Percentiles rank a stretch among this genome's conserved stretches.
phyloP scores from a whole-genome alignment of 768 basidiomycete species.

The Boletus subparvulus region DNA sequence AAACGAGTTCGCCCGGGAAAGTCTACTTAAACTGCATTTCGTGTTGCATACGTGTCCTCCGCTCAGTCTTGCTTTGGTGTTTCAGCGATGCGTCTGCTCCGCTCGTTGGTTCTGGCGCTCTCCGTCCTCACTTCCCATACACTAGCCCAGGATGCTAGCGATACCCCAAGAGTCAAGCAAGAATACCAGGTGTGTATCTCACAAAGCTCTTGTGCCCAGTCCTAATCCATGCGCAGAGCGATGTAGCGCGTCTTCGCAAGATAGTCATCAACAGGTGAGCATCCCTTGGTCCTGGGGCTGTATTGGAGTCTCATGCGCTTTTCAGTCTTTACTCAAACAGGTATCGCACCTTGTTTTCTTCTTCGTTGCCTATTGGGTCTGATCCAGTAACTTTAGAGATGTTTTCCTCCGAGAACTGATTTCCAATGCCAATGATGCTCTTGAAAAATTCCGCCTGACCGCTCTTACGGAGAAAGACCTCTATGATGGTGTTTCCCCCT shows the following conservation, averaged over 20 bases:
- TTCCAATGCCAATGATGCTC: slow-evolving; percentile 94
- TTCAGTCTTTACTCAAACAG: slow-evolving; percentile 79
- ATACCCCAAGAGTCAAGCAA: slow-evolving; percentile 54
- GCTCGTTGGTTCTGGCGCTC: slow-evolving; percentile 48
- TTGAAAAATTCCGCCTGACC: slow-evolving; percentile 90
- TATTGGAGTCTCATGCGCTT: slow-evolving; percentile 11
- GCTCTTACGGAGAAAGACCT: slow-evolving; percentile 74
- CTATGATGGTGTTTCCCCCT: slow-evolving; percentile 64
- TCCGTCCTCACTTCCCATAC: slow-evolving; percentile 44
- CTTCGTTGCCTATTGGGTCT: background rate
- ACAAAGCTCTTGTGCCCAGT: background rate
- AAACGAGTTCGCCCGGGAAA: background rate
- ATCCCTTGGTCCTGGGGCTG: background rate
- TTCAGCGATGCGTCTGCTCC: slow-evolving; percentile 57
- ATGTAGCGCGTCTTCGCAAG: slow-evolving; percentile 88
- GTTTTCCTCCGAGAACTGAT: slow-evolving; percentile 88
- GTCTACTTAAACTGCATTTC: background rate
- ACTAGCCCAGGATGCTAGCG: slow-evolving; percentile 47
- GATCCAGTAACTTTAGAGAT: slow-evolving; percentile 46
- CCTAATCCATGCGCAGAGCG: slow-evolving; percentile 56
- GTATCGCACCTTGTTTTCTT: slow-evolving; percentile 36
- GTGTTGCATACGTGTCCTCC: background rate
- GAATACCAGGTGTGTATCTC: slow-evolving; percentile 61
- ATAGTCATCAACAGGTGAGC: slow-evolving; percentile 86
- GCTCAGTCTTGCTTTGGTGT: background rate